Conservation (phyloP, 2,329 filamentous ascomycete species). For the Trichoderma koningiopsis region DNA sequence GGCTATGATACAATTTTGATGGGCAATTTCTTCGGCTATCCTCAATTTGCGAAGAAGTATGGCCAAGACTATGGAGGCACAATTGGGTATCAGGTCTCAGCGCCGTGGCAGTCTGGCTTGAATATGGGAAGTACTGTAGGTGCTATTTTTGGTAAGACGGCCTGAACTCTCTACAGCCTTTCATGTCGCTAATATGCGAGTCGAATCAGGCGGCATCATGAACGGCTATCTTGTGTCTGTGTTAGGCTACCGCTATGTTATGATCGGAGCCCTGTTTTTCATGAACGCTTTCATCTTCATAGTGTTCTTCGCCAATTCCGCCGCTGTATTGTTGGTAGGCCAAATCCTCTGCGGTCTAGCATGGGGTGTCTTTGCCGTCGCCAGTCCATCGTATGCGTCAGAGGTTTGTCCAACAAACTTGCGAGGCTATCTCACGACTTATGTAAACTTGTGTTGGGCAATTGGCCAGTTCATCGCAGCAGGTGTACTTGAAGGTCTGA, state of each 20-base stretch:
- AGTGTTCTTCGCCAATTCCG: conserved; percentile 47
- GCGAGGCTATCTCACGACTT: conserved; percentile 48
- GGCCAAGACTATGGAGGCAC: conserved; percentile 18
- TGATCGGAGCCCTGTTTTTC: conserved; percentile 38
- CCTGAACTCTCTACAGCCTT: conserved; percentile 27
- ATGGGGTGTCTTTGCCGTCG: conserved; percentile 49
- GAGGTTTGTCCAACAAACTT: conserved; percentile 45
- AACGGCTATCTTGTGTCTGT: conserved; percentile 28
- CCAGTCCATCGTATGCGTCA: conserved; percentile 52
- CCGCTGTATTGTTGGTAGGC: conserved; percentile 43
- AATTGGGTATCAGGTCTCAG: conserved; percentile 43
- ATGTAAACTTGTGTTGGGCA: conserved; percentile 51
- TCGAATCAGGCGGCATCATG: conserved; percentile 29
- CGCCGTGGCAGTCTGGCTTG: conserved; percentile 54
- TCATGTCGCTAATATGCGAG: conserved; percentile 28
- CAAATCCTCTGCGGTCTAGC: conserved; percentile 51
- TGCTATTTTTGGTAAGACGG: conserved; percentile 46
- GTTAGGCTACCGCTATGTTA: conserved; percentile 46
- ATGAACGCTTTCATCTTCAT: conserved; percentile 50
- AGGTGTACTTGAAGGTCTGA: conserved; percentile 33
- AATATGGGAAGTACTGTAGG: conserved; percentile 49
- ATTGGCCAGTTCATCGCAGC: conserved; percentile 50
- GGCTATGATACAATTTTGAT: conserved; percentile 43
- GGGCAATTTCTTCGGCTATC: conserved; percentile 43
- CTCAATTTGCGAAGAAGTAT: conserved; percentile 25